Evolutionary conservation across 768 basidiomycete genomes (phyloP).

Genomic region (Kwoniella newhampshirensis): DNA sequence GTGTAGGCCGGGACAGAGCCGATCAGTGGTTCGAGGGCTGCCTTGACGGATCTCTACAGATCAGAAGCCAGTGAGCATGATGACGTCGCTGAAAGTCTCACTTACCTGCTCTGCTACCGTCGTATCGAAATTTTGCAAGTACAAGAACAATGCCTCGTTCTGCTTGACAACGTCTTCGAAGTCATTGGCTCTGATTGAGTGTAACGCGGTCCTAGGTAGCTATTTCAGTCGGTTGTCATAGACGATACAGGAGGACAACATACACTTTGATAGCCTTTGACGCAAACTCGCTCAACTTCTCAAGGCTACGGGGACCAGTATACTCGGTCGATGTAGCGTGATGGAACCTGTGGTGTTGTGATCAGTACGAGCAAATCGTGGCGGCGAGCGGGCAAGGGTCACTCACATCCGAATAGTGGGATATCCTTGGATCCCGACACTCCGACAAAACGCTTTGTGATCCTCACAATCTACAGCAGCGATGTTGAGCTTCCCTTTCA

Average conservation of each 20-base stretch:
- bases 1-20: slow-evolving; percentile 60
- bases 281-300: slow-evolving; percentile 70
- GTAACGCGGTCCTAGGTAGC: slow-evolving; percentile 26
- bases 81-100: slow-evolving; percentile 40
- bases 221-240: slow-evolving; percentile 7
- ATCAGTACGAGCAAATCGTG: not conserved
- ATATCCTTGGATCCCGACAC: slow-evolving; percentile 71
- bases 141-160: slow-evolving; percentile 63
- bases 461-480: slow-evolving; percentile 89
- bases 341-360: slow-evolving; percentile 49
- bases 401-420: slow-evolving; percentile 76
- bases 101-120: slow-evolving; percentile 51
- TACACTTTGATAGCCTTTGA: slow-evolving; percentile 73
- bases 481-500: slow-evolving; percentile 71
- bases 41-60: slow-evolving; percentile 60
- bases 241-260: slow-evolving; percentile 46
- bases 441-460: slow-evolving; percentile 65
- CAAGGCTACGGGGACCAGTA: slow-evolving; percentile 67
- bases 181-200: slow-evolving; percentile 38
- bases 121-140: slow-evolving; percentile 57
- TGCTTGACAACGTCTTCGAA: slow-evolving; percentile 52
- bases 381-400: not conserved
- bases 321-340: slow-evolving; percentile 71
- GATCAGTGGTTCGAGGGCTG: slow-evolving; percentile 60
- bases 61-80: not conserved